Base-by-base conservation (phyloP, 2,329 filamentous ascomycete genomes). In the Podosphaera xanthii region DNA sequence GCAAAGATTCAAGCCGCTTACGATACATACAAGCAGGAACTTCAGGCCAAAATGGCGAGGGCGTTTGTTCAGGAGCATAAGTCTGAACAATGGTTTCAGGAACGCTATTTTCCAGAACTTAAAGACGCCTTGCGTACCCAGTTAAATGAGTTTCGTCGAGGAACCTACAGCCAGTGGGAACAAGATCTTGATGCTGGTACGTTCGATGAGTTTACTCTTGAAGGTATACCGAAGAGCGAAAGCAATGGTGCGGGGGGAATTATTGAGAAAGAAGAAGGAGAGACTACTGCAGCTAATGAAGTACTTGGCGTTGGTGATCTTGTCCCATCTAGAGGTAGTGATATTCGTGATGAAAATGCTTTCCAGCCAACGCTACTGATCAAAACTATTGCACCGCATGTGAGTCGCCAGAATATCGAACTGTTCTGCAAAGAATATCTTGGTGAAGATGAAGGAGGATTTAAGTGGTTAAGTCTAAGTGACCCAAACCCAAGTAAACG, bases 401-500 rank as follows among this genome's bases (percentile, higher is more conserved):
- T 98, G 63, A 95, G 88, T 67, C 86, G 92, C 46, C 82, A 86
- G 57, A 97, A 96, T 67, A 80, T 98, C 30, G 92, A 98, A 71
- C 83, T 83, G 2, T 96, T 97, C 67, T 95, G 90, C 72, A 92
- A 89, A 68, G 90, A 96, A 70, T 86, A 96, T 69, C 79, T 97
- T 3, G 90, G 91, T 12, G 90, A 96, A 67, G 84, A 83, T 54
- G 84, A 92, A 63, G 90, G 90, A 58, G 91, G 91, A 2, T 96
- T 92, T 74, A 94, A 91, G 69, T 97, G 91, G 83, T 76, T 98
- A 4, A 97, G 91, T 40, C 77, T 98, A 57, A 96, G 90, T 64
- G 92, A 98, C 67, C 92, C 92, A 0, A 98, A 98, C 68, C 92
- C 92, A 1, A 85, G 88, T 67, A 98, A 98, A 73, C 86, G 94